Evolutionary conservation across 345 rosid species (phyloP), one percentile per base, ranked within the genome.

Genomic region (Gossypium sturtianum): DNA sequence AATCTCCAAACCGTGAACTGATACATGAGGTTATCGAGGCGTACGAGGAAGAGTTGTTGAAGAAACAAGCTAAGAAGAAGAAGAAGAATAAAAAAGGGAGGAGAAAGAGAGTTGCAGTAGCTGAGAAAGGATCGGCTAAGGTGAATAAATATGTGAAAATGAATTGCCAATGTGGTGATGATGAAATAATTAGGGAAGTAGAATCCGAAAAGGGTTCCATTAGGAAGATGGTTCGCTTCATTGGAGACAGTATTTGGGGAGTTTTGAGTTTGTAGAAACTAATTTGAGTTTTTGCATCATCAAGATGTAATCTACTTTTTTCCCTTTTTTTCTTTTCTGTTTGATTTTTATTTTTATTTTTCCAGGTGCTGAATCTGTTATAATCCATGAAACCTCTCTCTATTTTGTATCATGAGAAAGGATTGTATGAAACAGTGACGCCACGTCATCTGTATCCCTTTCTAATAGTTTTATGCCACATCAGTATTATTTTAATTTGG

Each of bases 11-110:
- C 65, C 85, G 91, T 16, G 85, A 92, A 66, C 86, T 89, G n/a
- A 92, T 92, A 49, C 96, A 92, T 9, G 88, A 90, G 73, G 86
- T 89, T 78, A 88, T 90, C 77, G 97, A 92, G 68, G 89, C 89
- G 47, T 86, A 70, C 12, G 97, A 92, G 79, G 93, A 87, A 6
- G 80, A 73, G n/a, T 75, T 84, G 74, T 47, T 85, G 72, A 81
- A 77, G 54, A 83, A 66, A 65, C 59, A 62, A 34, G 64, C 16
- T 44, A 89, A 68, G 71, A 88, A 82, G 51, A 64, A 43, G 51
- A 64, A 64, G 51, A 65, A 52, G 57, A 52, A 16, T 22, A 16
- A 66, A 19, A 16, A 66, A 43, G 83, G 84, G 38, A 76, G 86
- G 61, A 86, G 79, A 79, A 84, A 81, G 73, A 60, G 52, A 44